Percentiles rank a stretch among this genome's conserved stretches.
phyloP scores from a whole-genome alignment of 2,329 filamentous ascomycete genomes.

The Exophiala aquamarina region DNA sequence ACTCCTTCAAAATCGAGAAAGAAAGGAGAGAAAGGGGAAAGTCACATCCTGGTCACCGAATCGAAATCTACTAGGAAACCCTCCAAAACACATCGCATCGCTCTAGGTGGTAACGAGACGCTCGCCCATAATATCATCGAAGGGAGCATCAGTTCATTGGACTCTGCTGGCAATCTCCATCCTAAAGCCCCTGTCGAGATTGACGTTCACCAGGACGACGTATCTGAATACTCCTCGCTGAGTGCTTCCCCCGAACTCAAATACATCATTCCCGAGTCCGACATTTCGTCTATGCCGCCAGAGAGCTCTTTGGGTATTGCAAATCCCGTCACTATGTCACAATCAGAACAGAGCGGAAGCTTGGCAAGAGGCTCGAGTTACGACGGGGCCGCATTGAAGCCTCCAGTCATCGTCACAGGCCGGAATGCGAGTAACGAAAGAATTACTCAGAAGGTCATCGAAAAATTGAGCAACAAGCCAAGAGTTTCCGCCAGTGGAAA shows the following conservation, averaged over 20 bases:
- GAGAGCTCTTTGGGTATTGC: constrained; percentile 66
- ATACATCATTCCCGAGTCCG: constrained; percentile 71
- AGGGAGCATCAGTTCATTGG: constrained; percentile 69
- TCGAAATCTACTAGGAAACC: constrained; percentile 71
- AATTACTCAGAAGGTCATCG: constrained; percentile 67
- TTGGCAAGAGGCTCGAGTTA: constrained; percentile 40
- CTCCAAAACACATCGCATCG: constrained; percentile 67
- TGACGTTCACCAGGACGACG: constrained; percentile 70
- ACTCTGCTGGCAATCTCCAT: constrained; percentile 69
- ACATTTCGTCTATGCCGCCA: constrained; percentile 81
- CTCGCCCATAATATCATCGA: constrained; percentile 53
- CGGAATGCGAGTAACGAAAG: constrained; percentile 67
- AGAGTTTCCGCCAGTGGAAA: constrained; percentile 41
- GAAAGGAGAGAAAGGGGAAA: constrained; percentile 55
- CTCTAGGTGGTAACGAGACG: constrained; percentile 49
- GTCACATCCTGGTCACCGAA: constrained; percentile 85
- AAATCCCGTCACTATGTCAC: constrained; percentile 34
- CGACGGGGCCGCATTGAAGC: constrained; percentile 53
- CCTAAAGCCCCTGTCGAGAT: constrained; percentile 77
- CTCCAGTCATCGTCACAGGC: constrained; percentile 58
- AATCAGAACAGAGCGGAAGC: constrained; percentile 39
- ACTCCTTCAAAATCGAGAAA: constrained; percentile 67
- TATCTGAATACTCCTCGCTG: constrained; percentile 68
- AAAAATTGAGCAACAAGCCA: constrained; percentile 60
- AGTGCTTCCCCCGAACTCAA: constrained; percentile 58